Evolutionary conservation across 371 early-diverging fungal species (phyloP).

Genomic region (Mortierella sp.): DNA sequence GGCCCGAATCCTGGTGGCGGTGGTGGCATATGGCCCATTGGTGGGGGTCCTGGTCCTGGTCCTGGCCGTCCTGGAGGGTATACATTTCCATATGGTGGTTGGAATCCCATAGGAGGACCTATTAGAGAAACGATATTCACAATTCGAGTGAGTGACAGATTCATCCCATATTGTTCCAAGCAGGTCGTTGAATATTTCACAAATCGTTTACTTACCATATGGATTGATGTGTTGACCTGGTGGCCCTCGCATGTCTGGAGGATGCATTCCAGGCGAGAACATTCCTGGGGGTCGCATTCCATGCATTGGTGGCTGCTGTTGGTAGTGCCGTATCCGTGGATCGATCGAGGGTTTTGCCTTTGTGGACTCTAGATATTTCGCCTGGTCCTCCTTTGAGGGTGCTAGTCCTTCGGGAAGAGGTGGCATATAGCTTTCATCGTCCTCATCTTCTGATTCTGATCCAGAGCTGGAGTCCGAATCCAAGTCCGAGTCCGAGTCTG

Average conservation of each 20-base stretch:
- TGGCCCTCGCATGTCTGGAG: conserved; percentile 22
- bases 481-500: conserved; percentile 38
- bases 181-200: neutral
- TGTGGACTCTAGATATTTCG: conserved; percentile 17
- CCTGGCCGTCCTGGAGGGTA: conserved; percentile 36
- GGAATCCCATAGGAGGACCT: conserved; percentile 29
- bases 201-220: conserved; percentile 26
- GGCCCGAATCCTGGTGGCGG: conserved; percentile 22
- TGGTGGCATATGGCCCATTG: conserved; percentile 22
- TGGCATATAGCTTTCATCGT: conserved; percentile 46
- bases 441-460: conserved; percentile 30
- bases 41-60: conserved; percentile 24
- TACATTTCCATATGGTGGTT: conserved; percentile 31
- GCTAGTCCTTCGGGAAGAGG: conserved; percentile 47
- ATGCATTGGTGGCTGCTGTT: conserved; percentile 17
- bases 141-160: neutral
- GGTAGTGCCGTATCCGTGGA: conserved; percentile 30
- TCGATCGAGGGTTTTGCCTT: conserved; percentile 24
- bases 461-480: conserved; percentile 31
- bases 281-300: conserved; percentile 13
- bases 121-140: neutral
- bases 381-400: conserved; percentile 36
- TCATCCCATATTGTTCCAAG: neutral
- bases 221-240: conserved; percentile 24
- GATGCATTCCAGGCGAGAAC: conserved; percentile 17